Conservation (phyloP, 2,329 filamentous ascomycete genomes). For the Basipetospora chlamydospora region DNA sequence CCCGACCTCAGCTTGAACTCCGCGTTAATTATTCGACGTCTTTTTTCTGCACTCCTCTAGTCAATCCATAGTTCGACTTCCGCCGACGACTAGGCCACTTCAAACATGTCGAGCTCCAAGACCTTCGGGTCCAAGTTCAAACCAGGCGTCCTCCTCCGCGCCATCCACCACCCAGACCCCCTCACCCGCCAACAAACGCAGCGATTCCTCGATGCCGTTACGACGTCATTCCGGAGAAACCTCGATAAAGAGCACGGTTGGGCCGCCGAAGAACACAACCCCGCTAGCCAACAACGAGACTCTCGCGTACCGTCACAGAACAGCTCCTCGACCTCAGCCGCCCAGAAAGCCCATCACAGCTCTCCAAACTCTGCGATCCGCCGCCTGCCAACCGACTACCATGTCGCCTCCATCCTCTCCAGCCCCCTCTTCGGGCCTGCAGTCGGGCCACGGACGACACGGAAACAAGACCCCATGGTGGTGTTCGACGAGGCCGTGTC, state of each 20-base stretch:
- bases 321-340: too few relatives aligned
- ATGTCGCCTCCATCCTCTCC: slow-evolving; percentile 40
- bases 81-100: too few relatives aligned
- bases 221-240: slow-evolving; percentile 40
- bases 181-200: slow-evolving; percentile 35
- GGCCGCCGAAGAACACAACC: slow-evolving; percentile 15
- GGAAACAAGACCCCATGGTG: slow-evolving; percentile 31
- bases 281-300: too few relatives aligned
- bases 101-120: slow-evolving; percentile 3
- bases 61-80: too few relatives aligned
- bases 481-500: slow-evolving; percentile 42
- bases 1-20: too few relatives aligned
- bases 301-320: too few relatives aligned
- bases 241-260: slow-evolving; percentile 44
- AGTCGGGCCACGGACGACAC: slow-evolving; percentile 8
- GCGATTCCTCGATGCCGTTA: slow-evolving; percentile 40
- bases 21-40: too few relatives aligned
- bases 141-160: slow-evolving; percentile 20
- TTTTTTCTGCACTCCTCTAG: too few relatives aligned
- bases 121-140: slow-evolving; percentile 2
- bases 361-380: too few relatives aligned
- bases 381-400: slow-evolving; percentile 28
- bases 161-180: slow-evolving; percentile 36
- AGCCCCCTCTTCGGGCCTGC: slow-evolving; percentile 36
- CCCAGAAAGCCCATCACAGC: too few relatives aligned